A percentile compares a stretch with the other conserved stretches of the same genome.
These are phyloP conservation scores for Microcyclospora pomicola DNA, from an alignment of 2,329 filamentous ascomycete species.

Conservation along the genomic window DNA sequence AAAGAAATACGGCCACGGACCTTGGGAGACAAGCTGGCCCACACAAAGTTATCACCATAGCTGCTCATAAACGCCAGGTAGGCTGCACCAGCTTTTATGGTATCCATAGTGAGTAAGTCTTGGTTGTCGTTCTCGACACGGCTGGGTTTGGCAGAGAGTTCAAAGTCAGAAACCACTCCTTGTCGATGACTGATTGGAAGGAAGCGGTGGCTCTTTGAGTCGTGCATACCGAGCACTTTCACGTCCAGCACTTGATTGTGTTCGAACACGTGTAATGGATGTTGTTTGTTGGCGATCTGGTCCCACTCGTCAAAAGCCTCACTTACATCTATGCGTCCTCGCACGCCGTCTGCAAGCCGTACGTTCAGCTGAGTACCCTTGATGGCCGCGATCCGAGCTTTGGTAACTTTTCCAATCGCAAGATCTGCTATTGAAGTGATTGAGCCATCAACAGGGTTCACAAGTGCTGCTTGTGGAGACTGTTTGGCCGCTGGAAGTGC, in stretches of 20 bases:
- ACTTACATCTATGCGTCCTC: constrained; percentile 86
- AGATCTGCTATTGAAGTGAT: constrained; percentile 59
- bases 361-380: constrained; percentile 92
- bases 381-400: constrained; percentile 66
- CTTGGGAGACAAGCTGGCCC: constrained; percentile 81
- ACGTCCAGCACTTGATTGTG: constrained; percentile 58
- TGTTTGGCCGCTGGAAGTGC: constrained; percentile 24
- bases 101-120: constrained; percentile 54
- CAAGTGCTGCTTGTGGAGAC: constrained; percentile 20
- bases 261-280: constrained; percentile 62
- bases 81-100: constrained; percentile 56
- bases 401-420: constrained; percentile 55
- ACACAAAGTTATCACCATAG: constrained; percentile 61
- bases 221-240: constrained; percentile 73
- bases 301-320: constrained; percentile 83
- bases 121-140: constrained; percentile 31
- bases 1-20: constrained; percentile 71
- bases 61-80: constrained; percentile 88
- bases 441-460: constrained; percentile 51
- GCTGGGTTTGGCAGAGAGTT: constrained; percentile 64
- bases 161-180: constrained; percentile 64
- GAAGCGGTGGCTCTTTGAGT: constrained; percentile 80
- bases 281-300: constrained; percentile 68
- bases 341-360: constrained; percentile 69
- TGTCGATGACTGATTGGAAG: constrained; percentile 78